phyloP scores from a whole-genome alignment of 331 rosid species.

The Saraca asoca region DNA sequence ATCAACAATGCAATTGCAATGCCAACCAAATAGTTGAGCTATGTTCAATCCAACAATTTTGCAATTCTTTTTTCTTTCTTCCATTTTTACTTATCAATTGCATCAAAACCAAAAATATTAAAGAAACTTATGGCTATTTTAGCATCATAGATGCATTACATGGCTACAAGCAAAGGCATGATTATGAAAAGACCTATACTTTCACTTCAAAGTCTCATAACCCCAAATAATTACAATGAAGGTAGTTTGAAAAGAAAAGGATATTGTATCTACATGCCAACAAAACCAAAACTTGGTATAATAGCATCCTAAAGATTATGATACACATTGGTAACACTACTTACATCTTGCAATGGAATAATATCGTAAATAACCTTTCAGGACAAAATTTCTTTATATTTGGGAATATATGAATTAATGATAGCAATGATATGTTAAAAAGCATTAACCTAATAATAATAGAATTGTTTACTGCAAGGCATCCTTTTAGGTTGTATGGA shows the following conservation, averaged over 20 bases:
- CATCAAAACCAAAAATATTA: no score
- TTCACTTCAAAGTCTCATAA: background rate
- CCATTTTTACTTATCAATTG: no score
- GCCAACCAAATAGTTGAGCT: no score
- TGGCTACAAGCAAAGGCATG: conserved; percentile 16
- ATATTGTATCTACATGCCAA: conserved; percentile 99
- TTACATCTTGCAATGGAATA: conserved; percentile 82
- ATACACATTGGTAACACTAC: conserved; percentile 86
- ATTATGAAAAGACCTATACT: conserved; percentile 3
- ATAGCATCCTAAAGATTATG: conserved; percentile 95
- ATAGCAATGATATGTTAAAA: no score
- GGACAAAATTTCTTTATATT: background rate
- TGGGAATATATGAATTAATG: no score
- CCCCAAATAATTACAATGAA: conserved; percentile 16
- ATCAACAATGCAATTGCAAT: no score
- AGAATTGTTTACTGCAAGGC: conserved; percentile 90
- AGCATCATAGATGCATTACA: no score
- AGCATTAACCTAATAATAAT: background rate
- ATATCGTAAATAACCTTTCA: conserved; percentile 15
- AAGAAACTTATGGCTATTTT: no score
- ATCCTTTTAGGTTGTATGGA: conserved; percentile 10
- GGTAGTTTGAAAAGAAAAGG: conserved; percentile 56
- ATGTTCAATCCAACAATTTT: no score
- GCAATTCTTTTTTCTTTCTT: no score
- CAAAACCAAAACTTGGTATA: conserved; percentile 97